Evolutionary conservation across 192 early-diverging fungal species (phyloP), one percentile per base, ranked within the genome.

Genomic region (Coemansia sp.): DNA sequence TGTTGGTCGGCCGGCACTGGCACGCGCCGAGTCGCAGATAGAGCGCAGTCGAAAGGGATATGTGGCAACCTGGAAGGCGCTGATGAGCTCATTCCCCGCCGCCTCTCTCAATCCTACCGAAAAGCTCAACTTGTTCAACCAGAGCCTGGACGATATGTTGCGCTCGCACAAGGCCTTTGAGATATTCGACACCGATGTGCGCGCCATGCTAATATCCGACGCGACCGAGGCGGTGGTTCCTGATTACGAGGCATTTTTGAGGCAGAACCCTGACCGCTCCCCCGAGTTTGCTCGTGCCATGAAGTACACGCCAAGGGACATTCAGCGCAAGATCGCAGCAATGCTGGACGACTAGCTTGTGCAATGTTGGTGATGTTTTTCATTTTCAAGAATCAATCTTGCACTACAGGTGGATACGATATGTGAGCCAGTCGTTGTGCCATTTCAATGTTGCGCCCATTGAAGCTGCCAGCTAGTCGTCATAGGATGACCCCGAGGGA

Each of bases 41-140:
- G 72, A 75, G 29, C 65, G 72, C 48, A 75, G 72, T 45, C 47
- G 72, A 7, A 75, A 68, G 53, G 65, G 65, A 2, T 75, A 75
- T 33, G 25, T 60, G 46, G 72, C 65, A 1, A 75, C 72, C 5
- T 75, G 72, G 72, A 75, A 68, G 53, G 59, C 65, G n/a, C 42
- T 68, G 15, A 68, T 68, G 65, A 65, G 65, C 65, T 63, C 72
- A 43, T 75, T 75, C 48, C 65, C 65, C 5, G 65, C 72, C 0
- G 65, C 72, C 19, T 64, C 72, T 5, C 60, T 75, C n/a, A 64
- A 30, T 17, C 65, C 72, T 1, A 41, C 65, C 23, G 72, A 75
- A 22, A 75, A 75, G 60, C 64, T 75, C 41, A 26, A 27, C 26
- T 55, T 68, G 72, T 75, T 75, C 53, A 68, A 60, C 60, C 72